These are phyloP conservation scores for Chrysoporthe deuterocubensis DNA, from an alignment of 2,329 filamentous ascomycete genomes.

Conservation along the genomic window DNA sequence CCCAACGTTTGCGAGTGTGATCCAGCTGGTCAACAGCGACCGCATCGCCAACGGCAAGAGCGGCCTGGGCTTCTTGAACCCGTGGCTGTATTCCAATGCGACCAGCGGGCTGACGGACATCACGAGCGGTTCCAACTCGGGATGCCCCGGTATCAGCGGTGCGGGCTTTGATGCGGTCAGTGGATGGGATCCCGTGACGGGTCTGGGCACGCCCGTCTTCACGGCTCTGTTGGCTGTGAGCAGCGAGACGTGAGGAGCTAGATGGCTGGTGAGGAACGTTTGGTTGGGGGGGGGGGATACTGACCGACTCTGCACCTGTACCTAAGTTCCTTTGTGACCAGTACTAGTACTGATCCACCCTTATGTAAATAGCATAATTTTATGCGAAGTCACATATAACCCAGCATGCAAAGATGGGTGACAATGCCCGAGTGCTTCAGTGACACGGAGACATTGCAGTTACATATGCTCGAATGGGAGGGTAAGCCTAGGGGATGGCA, in stretches of 20 bases:
- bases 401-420: neutral
- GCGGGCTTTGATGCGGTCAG: conserved; percentile 26
- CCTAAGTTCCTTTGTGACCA: neutral
- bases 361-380: neutral
- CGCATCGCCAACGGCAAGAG: conserved; percentile 48
- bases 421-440: neutral
- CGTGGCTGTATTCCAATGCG: conserved; percentile 30
- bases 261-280: neutral
- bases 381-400: neutral
- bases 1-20: conserved; percentile 55
- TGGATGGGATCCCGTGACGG: conserved; percentile 27
- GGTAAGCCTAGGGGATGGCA: too few species aligned
- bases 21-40: conserved; percentile 58
- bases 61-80: conserved; percentile 48
- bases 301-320: conserved; percentile 5
- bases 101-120: conserved; percentile 33
- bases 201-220: conserved; percentile 28
- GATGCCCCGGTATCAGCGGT: conserved; percentile 18
- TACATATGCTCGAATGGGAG: neutral
- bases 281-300: neutral
- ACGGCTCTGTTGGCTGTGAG: conserved; percentile 24
- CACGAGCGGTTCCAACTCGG: conserved; percentile 14
- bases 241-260: conserved; percentile 5
- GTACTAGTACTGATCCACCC: neutral
- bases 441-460: neutral